Conservation (phyloP, 495 filamentous ascomycete species). For the Xylaria curta region DNA sequence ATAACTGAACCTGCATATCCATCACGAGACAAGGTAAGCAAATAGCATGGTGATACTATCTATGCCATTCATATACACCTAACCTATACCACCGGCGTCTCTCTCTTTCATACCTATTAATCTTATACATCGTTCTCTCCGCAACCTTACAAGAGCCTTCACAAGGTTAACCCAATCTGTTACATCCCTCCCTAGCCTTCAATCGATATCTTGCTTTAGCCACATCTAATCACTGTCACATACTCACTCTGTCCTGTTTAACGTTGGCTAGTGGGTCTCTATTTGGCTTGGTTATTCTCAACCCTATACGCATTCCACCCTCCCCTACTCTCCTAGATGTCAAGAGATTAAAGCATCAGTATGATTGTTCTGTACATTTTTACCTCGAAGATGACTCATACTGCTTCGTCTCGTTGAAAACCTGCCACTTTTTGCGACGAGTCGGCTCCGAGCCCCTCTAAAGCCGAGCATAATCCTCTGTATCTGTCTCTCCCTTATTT, state of each 20-base stretch:
- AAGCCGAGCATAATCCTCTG: slow-evolving; percentile 5
- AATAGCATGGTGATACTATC: background rate
- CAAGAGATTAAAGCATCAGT: background rate
- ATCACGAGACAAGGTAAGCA: slow-evolving; percentile 16
- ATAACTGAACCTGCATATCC: background rate
- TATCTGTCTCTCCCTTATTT: background rate
- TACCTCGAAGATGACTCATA: background rate
- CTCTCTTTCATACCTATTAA: background rate
- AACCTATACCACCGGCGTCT: background rate
- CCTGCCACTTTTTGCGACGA: background rate
- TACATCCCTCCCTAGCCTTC: background rate
- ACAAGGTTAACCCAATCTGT: background rate
- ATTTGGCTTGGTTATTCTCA: background rate
- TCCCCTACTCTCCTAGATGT: background rate
- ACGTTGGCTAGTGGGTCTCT: background rate
- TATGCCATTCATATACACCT: background rate
- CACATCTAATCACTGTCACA: background rate
- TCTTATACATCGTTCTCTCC: background rate
- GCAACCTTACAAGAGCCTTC: background rate
- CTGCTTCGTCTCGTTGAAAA: background rate
- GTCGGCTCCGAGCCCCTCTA: slow-evolving; percentile 16
- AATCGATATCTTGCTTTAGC: background rate
- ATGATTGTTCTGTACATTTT: background rate
- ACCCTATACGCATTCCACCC: background rate
- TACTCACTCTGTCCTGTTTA: background rate